Percentiles rank a stretch among this genome's conserved stretches.
These are phyloP conservation scores for Inga laurina DNA, from an alignment of 306 rosid genomes.

Conservation along the genomic window DNA sequence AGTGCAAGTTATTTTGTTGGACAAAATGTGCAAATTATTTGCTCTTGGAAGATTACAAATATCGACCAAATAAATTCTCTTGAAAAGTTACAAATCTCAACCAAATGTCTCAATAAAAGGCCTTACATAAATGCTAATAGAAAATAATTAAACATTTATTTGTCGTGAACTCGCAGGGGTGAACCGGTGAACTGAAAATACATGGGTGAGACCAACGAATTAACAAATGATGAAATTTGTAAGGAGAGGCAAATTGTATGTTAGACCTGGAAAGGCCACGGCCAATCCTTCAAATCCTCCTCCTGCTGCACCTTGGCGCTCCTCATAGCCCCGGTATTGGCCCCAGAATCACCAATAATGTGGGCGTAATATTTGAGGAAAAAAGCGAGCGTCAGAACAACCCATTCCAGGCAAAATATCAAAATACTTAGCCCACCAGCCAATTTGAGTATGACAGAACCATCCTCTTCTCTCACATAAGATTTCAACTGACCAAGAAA, in stretches of 20 bases:
- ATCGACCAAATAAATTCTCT: background rate
- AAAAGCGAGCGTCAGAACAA: conserved; percentile 72
- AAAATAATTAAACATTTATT: background rate
- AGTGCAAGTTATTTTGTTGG: no score
- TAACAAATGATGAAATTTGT: background rate
- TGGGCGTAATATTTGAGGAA: conserved; percentile 76
- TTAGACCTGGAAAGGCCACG: conserved; percentile 86
- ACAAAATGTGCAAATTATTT: no score
- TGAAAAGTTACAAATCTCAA: background rate
- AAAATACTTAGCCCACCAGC: conserved; percentile 70
- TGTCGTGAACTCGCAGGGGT: background rate
- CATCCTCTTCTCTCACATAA: conserved; percentile 86
- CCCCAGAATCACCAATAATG: conserved; percentile 49
- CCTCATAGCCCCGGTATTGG: conserved; percentile 37
- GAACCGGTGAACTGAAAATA: background rate
- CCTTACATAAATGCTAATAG: background rate
- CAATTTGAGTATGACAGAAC: conserved; percentile 67
- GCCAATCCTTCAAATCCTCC: conserved; percentile 88
- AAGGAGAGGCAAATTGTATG: background rate
- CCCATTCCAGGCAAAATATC: conserved; percentile 91
- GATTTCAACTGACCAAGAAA: conserved; percentile 69
- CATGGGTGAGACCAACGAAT: background rate
- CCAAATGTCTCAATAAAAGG: background rate
- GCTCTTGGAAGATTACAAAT: no score
- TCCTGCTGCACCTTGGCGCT: conserved; percentile 79